phyloP scores from a whole-genome alignment of 352 stramenopile species.

The Phytophthora pistaciae region DNA sequence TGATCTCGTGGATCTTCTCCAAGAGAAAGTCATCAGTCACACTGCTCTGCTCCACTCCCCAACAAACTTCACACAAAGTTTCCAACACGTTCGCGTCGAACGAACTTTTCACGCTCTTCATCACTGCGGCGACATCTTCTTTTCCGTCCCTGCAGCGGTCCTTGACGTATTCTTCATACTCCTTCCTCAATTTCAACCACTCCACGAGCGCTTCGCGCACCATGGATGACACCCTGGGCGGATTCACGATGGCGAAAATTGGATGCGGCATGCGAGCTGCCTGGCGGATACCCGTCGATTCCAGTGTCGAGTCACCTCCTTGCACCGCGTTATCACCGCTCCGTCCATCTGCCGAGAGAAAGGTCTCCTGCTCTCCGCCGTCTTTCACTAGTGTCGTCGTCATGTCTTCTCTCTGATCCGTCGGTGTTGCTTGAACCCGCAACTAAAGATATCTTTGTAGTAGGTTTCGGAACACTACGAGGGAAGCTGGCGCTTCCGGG shows the following conservation, averaged over 20 bases:
- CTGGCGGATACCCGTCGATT: not conserved
- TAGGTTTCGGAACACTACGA: slow-evolving; percentile 10
- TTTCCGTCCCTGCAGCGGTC: slow-evolving; percentile 24
- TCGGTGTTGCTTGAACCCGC: slow-evolving; percentile 6
- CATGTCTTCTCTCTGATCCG: slow-evolving; percentile 7
- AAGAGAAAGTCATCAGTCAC: slow-evolving; percentile 15
- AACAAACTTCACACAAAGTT: slow-evolving; percentile 21
- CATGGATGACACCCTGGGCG: slow-evolving; percentile 15
- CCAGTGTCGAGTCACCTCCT: not conserved
- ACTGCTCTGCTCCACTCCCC: slow-evolving; percentile 8
- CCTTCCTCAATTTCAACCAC: slow-evolving; percentile 19
- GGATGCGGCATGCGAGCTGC: slow-evolving; percentile 4
- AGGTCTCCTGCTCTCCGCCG: not conserved
- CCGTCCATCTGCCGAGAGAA: not conserved
- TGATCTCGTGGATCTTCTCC: slow-evolving; percentile 8
- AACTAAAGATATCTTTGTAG: slow-evolving; percentile 30
- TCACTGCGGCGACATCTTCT: slow-evolving; percentile 12
- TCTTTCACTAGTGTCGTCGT: not conserved
- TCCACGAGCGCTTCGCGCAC: slow-evolving; percentile 14
- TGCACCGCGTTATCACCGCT: not conserved
- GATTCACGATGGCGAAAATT: slow-evolving; percentile 19
- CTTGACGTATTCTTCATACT: slow-evolving; percentile 20
- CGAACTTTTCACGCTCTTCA: slow-evolving; percentile 25
- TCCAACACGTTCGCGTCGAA: slow-evolving; percentile 19
- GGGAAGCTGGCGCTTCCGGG: too few relatives aligned